These are phyloP conservation scores for Barnettozyma pratensis DNA, from an alignment of 805 yeast species.

Conservation along the genomic window DNA sequence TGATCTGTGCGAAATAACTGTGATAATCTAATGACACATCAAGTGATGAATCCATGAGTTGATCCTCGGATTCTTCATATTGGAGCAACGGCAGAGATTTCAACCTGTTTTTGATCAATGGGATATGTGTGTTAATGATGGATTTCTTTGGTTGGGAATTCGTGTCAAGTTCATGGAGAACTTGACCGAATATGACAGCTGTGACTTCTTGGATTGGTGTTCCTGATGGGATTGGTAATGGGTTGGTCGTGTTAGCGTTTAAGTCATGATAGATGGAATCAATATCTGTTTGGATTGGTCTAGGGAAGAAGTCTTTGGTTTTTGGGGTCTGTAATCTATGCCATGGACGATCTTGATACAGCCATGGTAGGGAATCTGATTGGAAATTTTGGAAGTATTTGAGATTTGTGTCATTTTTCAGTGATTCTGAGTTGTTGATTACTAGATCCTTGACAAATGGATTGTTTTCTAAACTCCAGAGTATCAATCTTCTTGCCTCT, in stretches of 20 bases:
- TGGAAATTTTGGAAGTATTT: slow-evolving; percentile 9
- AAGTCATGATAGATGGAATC: not conserved
- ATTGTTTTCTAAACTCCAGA: slow-evolving; percentile 24
- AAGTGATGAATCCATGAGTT: not conserved
- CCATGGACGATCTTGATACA: slow-evolving; percentile 19
- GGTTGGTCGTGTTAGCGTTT: not conserved
- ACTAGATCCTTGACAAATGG: slow-evolving; percentile 15
- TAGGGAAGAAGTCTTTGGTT: not conserved
- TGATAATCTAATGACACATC: slow-evolving; percentile 23
- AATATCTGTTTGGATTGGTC: slow-evolving; percentile 6
- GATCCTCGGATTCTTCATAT: not conserved
- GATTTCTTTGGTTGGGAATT: slow-evolving; percentile 3
- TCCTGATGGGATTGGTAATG: not conserved
- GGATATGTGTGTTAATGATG: slow-evolving; percentile 19
- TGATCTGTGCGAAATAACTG: slow-evolving; percentile 37
- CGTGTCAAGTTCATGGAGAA: slow-evolving; percentile 12
- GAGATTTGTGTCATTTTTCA: slow-evolving; percentile 1
- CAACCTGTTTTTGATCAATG: slow-evolving; percentile 15
- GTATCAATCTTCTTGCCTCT: slow-evolving; percentile 20
- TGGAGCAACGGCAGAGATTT: slow-evolving; percentile 15
- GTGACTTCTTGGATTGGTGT: slow-evolving; percentile 12
- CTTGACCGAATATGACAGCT: slow-evolving; percentile 22
- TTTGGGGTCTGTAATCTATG: slow-evolving; percentile 19
- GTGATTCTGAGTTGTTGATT: slow-evolving; percentile 4
- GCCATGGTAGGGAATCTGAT: slow-evolving; percentile 23